Evolutionary conservation across 1,284 basidiomycete species (phyloP).

Genomic region (Lentinula novae-zelandiae): DNA sequence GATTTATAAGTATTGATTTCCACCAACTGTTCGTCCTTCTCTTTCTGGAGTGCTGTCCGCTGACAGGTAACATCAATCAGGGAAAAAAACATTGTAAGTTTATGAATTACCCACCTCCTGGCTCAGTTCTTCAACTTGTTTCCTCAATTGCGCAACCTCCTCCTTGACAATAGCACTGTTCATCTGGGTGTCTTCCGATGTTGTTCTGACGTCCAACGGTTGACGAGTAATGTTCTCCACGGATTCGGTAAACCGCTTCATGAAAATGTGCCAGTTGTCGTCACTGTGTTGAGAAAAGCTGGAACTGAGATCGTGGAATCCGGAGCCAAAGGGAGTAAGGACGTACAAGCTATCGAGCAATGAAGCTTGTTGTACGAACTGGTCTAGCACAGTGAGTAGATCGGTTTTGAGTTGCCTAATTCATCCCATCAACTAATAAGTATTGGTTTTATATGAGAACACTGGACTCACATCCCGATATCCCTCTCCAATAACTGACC

Average conservation of each 20-base stretch:
- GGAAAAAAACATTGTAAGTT: background rate
- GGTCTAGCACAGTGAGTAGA: constrained; percentile 58
- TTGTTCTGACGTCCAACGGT: constrained; percentile 49
- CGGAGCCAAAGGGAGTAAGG: background rate
- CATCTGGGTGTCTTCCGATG: constrained; percentile 39
- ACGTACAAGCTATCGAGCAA: constrained; percentile 61
- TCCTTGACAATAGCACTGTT: constrained; percentile 41
- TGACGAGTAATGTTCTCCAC: constrained; percentile 69
- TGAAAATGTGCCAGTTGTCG: constrained; percentile 59
- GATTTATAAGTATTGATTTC: constrained; percentile 66
- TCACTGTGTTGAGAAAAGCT: constrained; percentile 36
- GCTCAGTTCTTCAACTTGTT: constrained; percentile 55
- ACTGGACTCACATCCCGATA: constrained; percentile 54
- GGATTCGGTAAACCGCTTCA: constrained; percentile 60
- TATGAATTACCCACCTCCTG: constrained; percentile 50
- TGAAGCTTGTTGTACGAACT: constrained; percentile 65
- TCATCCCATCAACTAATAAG: background rate
- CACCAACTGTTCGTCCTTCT: constrained; percentile 57
- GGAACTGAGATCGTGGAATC: background rate
- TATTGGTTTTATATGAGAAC: background rate
- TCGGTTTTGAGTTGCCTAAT: constrained; percentile 62
- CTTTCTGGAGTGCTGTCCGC: constrained; percentile 48
- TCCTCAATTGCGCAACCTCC: constrained; percentile 59
- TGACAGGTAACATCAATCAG: constrained; percentile 20
- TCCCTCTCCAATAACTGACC: constrained; percentile 55